Base-by-base conservation (phyloP, 192 early-diverging fungal species). In the Backusella australiensis region DNA sequence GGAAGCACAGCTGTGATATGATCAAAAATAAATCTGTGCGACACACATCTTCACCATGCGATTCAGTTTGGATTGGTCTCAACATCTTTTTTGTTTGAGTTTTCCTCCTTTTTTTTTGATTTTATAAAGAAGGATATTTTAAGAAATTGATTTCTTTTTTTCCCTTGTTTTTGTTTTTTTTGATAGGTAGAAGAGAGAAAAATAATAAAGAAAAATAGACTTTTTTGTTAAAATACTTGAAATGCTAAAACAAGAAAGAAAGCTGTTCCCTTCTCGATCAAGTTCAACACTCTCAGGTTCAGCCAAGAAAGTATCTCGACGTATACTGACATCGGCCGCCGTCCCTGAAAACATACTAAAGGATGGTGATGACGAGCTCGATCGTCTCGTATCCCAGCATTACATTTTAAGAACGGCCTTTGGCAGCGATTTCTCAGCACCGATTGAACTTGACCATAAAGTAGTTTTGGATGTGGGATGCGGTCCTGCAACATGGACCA, bases 401-500 rank as follows among this genome's bases (percentile, higher is more conserved):
- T 71, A 71, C 29, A 71, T 41, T 6, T 32, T 71, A 23, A 36
- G 70, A 17, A 26, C 21, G 19, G 44, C 70, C 29, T 71, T 71
- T 71, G 70, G 41, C 12, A 63, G 23, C 26, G 70, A 71, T 34
- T 49, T 32, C 6, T 49, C 44, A 8, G 70, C 70, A 34, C 42
- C 70, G 6, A 38, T 69, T 23, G 34, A 29, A 23, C 29, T 21
- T 8, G 59, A 80, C 49, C 65, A 74, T 23, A 71, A 44, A 26
- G 9, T 39, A 12, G 80, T 77, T 7, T 39, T 81, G 17, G 80
- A 81, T 39, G 63, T 74, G 14, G 80, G 80, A 4, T 76, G 75
- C 49, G 74, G 74, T 2, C 83, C 83, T 23, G 82, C 70, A 4
- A 80, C 83, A 4, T 83, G 82, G 82, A 67, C 80, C 3, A 34